These are phyloP conservation scores for Nissolia schottii DNA, from an alignment of 306 rosid genomes.

Conservation along the genomic window DNA sequence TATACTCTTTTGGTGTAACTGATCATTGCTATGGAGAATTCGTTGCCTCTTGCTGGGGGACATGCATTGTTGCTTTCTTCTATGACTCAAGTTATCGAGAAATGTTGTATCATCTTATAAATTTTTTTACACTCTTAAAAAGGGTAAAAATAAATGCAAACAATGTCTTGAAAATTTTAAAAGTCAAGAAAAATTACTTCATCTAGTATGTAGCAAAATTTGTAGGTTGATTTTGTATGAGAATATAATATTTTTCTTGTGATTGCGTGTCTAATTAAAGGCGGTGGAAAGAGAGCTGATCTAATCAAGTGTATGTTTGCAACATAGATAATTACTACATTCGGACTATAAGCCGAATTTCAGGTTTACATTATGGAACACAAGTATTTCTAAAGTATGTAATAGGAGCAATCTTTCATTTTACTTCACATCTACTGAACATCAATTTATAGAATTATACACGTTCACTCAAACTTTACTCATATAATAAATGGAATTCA, in stretches of 20 bases:
- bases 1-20: neutral
- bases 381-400: neutral
- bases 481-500: neutral
- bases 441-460: neutral
- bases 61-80: neutral
- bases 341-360: neutral
- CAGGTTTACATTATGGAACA: neutral
- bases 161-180: too few relatives aligned
- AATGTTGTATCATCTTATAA: too few relatives aligned
- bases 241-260: neutral
- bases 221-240: neutral
- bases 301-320: neutral
- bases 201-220: too few relatives aligned
- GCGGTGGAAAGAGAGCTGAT: neutral
- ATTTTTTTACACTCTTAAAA: too few relatives aligned
- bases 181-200: too few relatives aligned
- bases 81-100: neutral
- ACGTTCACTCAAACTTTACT: neutral
- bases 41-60: neutral
- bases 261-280: neutral
- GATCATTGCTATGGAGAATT: neutral
- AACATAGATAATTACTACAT: neutral
- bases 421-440: neutral
- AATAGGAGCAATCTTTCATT: neutral
- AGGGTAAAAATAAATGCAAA: too few relatives aligned